Evolutionary conservation across 805 yeast genomes (phyloP).

Genomic region (Metschnikowia proteae): DNA sequence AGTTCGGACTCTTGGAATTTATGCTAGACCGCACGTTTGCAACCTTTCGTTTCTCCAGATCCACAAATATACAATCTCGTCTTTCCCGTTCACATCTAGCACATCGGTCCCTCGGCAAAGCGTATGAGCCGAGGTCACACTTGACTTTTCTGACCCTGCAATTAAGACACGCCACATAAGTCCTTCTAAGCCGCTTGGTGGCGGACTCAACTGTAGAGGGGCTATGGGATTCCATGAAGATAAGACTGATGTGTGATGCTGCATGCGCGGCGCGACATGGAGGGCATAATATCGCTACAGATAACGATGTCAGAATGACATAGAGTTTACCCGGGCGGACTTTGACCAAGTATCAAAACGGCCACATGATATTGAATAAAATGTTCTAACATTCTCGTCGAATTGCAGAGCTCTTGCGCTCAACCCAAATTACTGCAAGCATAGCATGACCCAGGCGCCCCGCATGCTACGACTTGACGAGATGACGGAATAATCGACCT

Average conservation of each 20-base stretch:
- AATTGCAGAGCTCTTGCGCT: no score
- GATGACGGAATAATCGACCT: neutral
- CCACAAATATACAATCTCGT: conserved; percentile 68
- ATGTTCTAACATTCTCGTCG: no score
- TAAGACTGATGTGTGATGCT: neutral
- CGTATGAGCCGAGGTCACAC: conserved; percentile 80
- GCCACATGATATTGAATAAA: neutral
- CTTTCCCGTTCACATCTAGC: conserved; percentile 80
- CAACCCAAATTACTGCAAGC: no score
- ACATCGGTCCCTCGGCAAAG: conserved; percentile 74
- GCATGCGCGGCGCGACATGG: neutral
- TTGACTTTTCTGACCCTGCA: conserved; percentile 81
- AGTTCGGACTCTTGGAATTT: neutral
- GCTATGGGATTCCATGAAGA: neutral
- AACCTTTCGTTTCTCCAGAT: conserved; percentile 20
- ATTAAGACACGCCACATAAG: conserved; percentile 79
- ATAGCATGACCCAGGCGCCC: no score
- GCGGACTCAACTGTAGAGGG: neutral
- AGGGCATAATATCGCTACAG: neutral
- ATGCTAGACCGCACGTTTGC: conserved; percentile 1
- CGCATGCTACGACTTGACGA: no score
- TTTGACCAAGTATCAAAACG: neutral
- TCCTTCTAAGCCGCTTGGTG: conserved; percentile 47
- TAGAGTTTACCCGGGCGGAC: no score
- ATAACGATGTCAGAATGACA: neutral